These are phyloP conservation scores for Metahyphopichia silvanorum DNA, from an alignment of 805 yeast genomes.

Conservation along the genomic window DNA sequence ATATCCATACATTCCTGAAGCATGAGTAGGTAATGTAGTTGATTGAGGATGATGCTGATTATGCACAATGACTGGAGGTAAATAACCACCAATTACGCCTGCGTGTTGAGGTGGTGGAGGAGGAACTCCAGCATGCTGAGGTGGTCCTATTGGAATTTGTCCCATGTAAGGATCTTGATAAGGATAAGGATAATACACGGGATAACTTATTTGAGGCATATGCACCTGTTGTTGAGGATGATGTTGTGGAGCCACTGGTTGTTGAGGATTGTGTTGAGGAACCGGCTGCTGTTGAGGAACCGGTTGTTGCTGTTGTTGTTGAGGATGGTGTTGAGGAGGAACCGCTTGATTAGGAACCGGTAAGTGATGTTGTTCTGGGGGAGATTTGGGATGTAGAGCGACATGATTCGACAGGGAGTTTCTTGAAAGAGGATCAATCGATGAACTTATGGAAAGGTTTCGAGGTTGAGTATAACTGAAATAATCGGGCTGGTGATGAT, in stretches of 20 bases:
- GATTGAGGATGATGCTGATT: neutral
- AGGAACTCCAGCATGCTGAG: constrained; percentile 1
- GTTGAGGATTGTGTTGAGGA: constrained; percentile 1
- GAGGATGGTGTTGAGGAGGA: constrained; percentile 5
- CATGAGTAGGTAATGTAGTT: neutral
- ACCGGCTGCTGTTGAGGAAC: constrained; percentile 4
- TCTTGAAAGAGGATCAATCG: constrained; percentile 5
- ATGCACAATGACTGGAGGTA: neutral
- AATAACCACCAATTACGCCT: constrained; percentile 1
- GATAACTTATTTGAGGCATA: too few relatives aligned
- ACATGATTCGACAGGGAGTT: constrained; percentile 2
- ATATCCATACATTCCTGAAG: neutral
- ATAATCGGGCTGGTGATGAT: constrained; percentile 1
- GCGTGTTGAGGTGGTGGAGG: constrained; percentile 4
- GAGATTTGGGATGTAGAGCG: constrained; percentile 1
- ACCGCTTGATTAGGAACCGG: constrained; percentile 1
- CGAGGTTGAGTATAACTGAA: constrained; percentile 1
- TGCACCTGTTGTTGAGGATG: constrained; percentile 5
- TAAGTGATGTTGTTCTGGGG: constrained; percentile 3
- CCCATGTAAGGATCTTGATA: constrained; percentile 1
- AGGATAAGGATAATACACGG: constrained; percentile 3
- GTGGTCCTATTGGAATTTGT: constrained; percentile 2
- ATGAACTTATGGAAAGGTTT: constrained; percentile 2
- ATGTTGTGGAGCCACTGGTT: constrained; percentile 4
- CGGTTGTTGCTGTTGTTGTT: constrained; percentile 4